Conservation (phyloP, 495 filamentous ascomycete genomes). For the Trichoderma asperelloides region DNA sequence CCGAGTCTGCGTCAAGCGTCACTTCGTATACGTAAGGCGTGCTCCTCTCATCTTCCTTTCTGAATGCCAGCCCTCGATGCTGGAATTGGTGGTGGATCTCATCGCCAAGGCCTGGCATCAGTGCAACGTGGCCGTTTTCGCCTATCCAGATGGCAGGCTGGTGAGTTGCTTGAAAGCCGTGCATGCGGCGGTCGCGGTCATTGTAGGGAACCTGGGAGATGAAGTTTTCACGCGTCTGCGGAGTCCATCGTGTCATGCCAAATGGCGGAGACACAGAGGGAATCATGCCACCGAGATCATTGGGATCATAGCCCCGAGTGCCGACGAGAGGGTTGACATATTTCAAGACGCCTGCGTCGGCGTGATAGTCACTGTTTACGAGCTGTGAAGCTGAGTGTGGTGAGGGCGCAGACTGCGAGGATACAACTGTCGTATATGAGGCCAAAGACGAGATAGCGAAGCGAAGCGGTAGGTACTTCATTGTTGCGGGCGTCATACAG, state of each 20-base stretch:
- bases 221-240: slow-evolving; percentile 26
- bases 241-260: slow-evolving; percentile 27
- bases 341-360: slow-evolving; percentile 19
- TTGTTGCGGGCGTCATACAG: not conserved
- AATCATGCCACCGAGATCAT: slow-evolving; percentile 27
- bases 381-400: not conserved
- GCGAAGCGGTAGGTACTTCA: not conserved
- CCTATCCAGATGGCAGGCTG: slow-evolving; percentile 30
- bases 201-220: slow-evolving; percentile 25
- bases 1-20: slow-evolving; percentile 20
- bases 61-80: slow-evolving; percentile 23
- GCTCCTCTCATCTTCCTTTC: slow-evolving; percentile 22
- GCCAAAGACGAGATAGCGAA: not conserved
- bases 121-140: slow-evolving; percentile 21
- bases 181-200: slow-evolving; percentile 20
- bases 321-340: slow-evolving; percentile 25
- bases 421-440: not conserved
- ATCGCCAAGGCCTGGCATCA: slow-evolving; percentile 15
- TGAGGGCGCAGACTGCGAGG: not conserved
- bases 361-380: slow-evolving; percentile 16
- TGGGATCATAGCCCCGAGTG: slow-evolving; percentile 19
- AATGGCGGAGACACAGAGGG: slow-evolving; percentile 26
- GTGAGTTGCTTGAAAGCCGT: slow-evolving; percentile 27
- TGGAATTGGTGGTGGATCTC: slow-evolving; percentile 20
- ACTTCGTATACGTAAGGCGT: slow-evolving; percentile 25